Evolutionary conservation across 495 filamentous ascomycete species (phyloP), one percentile per base, ranked within the genome.

Genomic region (Parathielavia appendiculata): DNA sequence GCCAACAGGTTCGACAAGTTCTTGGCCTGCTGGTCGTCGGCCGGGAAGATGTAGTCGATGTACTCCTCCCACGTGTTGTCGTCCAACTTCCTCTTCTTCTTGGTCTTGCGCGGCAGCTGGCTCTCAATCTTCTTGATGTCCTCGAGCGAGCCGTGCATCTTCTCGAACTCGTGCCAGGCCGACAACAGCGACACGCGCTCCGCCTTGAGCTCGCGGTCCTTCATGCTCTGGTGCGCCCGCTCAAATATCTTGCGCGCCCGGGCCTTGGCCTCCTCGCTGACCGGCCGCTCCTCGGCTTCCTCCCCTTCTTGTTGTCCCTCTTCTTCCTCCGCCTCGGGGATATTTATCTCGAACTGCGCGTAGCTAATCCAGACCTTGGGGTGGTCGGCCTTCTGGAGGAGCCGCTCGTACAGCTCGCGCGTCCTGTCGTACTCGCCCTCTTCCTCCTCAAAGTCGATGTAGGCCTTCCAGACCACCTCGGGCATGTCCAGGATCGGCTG

Each of bases 331-430:
- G 79, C 77, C 34, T 88, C 89, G 40, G 83, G 84, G 0, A 92
- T 81, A 64, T 92, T 92, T 76, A 97, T 89, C 72, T 98, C 93
- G 71, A 97, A 97, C 66, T 91, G 89, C 14, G 93, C 95, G 73
- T 92, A 98, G 69, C 85, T 88, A 75, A 91, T 96, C 93, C 93
- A 98, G 52, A 98, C 93, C 80, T 97, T 97, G 77, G 96, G 90
- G 67, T 98, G 95, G 69, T 90, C 87, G 17, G 95, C 95, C 84
- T 92, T 96, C 68, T 89, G 76, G 38, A 98, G 79, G 22, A 98
- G 78, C 23, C 93, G 83, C 75, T 97, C 93, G 74, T 97, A 98
- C 51, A 98, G 75, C n/a, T 75, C 69, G 46, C 93, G 79, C 2
- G 90, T 86, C 35, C 83, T 78, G 34, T 89, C 91, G 72, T 90